Evolutionary conservation across 352 stramenopile species (phyloP).

Genomic region (Globisporangium splendens): DNA sequence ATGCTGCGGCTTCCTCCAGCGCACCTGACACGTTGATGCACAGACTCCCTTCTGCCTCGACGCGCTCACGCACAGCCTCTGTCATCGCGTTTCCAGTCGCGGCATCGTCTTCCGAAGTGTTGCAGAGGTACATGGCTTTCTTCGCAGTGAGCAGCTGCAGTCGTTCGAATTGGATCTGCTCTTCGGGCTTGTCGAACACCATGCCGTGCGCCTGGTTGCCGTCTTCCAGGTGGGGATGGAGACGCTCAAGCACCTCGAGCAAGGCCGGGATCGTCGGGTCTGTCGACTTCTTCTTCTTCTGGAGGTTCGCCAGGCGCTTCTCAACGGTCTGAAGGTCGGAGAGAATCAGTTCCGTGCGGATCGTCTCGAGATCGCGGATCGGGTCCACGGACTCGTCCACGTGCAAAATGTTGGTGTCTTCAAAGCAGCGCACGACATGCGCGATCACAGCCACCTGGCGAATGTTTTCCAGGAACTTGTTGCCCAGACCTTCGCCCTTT

Average conservation of each 20-base stretch:
- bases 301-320: slow-evolving; percentile 54
- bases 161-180: slow-evolving; percentile 82
- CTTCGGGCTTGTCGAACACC: slow-evolving; percentile 74
- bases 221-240: slow-evolving; percentile 79
- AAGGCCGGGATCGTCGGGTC: slow-evolving; percentile 55
- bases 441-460: slow-evolving; percentile 78
- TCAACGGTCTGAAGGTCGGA: slow-evolving; percentile 82
- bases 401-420: slow-evolving; percentile 97
- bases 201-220: slow-evolving; percentile 59
- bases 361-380: slow-evolving; percentile 96
- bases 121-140: slow-evolving; percentile 97
- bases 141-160: slow-evolving; percentile 89
- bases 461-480: slow-evolving; percentile 89
- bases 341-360: slow-evolving; percentile 96
- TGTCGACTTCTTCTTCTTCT: slow-evolving; percentile 77
- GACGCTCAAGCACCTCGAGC: slow-evolving; percentile 52
- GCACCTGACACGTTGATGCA: slow-evolving; percentile 74
- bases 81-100: slow-evolving; percentile 93
- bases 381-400: slow-evolving; percentile 96
- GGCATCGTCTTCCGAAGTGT: slow-evolving; percentile 95
- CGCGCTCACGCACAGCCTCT: slow-evolving; percentile 57
- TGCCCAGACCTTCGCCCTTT: slow-evolving; percentile 78
- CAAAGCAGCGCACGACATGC: slow-evolving; percentile 96
- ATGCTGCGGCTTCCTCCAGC: slow-evolving; percentile 74
- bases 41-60: slow-evolving; percentile 64